phyloP scores from a whole-genome alignment of 192 early-diverging fungal genomes.

The Rhizophagus sp. region DNA sequence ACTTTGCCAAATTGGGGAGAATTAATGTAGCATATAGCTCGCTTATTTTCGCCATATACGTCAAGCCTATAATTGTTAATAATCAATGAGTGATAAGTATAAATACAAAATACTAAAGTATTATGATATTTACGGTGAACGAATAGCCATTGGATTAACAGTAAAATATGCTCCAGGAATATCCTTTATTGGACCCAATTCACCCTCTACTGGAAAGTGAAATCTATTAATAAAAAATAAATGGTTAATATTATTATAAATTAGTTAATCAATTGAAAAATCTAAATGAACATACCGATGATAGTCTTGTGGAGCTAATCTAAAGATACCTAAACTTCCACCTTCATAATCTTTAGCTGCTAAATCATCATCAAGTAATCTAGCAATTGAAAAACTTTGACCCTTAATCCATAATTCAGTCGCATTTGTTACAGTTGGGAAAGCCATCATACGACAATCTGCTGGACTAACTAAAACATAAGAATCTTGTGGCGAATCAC shows the following conservation, averaged over 20 bases:
- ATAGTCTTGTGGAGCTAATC: constrained; percentile 85
- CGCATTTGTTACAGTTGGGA: constrained; percentile 63
- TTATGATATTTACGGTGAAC: constrained; percentile 41
- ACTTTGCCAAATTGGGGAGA: constrained; percentile 68
- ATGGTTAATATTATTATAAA: neutral
- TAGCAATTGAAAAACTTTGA: constrained; percentile 60
- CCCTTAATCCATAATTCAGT: constrained; percentile 85
- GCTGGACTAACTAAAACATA: constrained; percentile 69
- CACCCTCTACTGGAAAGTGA: constrained; percentile 74
- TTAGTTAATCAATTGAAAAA: no score
- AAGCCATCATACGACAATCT: constrained; percentile 72
- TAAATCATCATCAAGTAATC: constrained; percentile 54
- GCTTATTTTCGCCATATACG: constrained; percentile 80
- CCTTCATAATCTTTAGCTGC: constrained; percentile 57
- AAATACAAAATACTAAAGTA: neutral
- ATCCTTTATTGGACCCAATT: constrained; percentile 49
- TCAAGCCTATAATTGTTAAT: constrained; percentile 46
- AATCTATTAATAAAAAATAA: constrained; percentile 42
- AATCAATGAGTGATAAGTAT: neutral
- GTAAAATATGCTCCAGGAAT: constrained; percentile 77
- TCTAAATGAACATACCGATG: constrained; percentile 51
- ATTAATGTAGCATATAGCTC: constrained; percentile 64
- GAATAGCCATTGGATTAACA: constrained; percentile 83
- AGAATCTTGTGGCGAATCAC: constrained; percentile 47
- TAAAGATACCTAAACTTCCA: constrained; percentile 68